A percentile compares a stretch with the other conserved stretches of the same genome.
Conservation (phyloP, 257 asterid species). For the Gentiana dahurica region DNA sequence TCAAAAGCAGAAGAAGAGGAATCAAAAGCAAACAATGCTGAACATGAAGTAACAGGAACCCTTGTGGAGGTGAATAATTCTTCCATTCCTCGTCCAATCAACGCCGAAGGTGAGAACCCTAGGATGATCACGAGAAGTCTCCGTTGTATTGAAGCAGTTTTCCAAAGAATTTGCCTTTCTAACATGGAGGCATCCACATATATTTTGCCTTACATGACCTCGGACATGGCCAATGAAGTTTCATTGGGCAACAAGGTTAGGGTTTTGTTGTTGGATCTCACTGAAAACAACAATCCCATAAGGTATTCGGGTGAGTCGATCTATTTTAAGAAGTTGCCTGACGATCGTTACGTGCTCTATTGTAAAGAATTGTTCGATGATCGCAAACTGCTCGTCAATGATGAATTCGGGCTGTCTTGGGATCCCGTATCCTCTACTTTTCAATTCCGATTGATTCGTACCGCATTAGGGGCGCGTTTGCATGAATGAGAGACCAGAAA, state of each 20-base stretch:
- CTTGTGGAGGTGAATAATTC: conserved; percentile 39
- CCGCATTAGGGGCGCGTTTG: neutral
- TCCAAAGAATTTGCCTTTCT: neutral
- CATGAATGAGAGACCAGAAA: no score
- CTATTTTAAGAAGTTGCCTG: conserved; percentile 23
- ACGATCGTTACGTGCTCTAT: conserved; percentile 20
- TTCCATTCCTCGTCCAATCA: conserved; percentile 14
- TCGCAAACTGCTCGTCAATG: conserved; percentile 20
- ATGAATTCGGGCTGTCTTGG: conserved; percentile 43
- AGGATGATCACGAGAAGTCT: neutral
- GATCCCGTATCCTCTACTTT: conserved; percentile 16
- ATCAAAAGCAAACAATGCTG: neutral
- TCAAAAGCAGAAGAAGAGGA: conserved; percentile 26
- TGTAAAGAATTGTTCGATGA: conserved; percentile 36
- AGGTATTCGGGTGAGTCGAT: conserved; percentile 14
- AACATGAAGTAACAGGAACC: conserved; percentile 11
- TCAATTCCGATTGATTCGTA: conserved; percentile 18
- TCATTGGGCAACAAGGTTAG: conserved; percentile 23
- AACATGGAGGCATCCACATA: conserved; percentile 24
- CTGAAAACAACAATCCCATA: conserved; percentile 20
- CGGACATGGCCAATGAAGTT: conserved; percentile 25
- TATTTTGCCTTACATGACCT: conserved; percentile 37
- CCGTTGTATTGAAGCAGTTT: neutral
- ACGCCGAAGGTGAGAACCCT: neutral
- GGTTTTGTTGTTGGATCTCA: conserved; percentile 45